These are phyloP conservation scores for Inga leiocalycina DNA, from an alignment of 306 rosid species.

Conservation along the genomic window DNA sequence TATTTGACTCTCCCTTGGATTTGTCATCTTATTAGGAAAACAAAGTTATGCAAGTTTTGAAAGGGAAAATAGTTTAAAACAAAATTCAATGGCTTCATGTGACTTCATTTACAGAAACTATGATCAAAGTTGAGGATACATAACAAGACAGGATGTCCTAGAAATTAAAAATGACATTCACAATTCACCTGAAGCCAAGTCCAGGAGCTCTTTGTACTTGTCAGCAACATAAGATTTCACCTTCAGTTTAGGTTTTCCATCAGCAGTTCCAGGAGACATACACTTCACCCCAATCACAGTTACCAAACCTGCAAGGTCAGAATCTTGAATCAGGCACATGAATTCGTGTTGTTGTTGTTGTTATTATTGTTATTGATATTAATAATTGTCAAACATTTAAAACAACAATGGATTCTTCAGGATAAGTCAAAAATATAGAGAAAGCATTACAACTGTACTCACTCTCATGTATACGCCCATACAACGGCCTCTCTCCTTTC, in stretches of 20 bases:
- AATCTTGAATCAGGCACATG: not conserved
- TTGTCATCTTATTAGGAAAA: too few relatives aligned
- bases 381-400: not conserved
- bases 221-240: constrained; percentile 53
- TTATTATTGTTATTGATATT: not conserved
- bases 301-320: constrained; percentile 49
- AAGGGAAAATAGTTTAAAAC: not conserved
- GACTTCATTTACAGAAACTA: not conserved
- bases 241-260: constrained; percentile 42
- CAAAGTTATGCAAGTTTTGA: not conserved
- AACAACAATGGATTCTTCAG: not conserved
- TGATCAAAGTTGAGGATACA: not conserved
- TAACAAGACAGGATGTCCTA: not conserved
- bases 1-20: too few relatives aligned
- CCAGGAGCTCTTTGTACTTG: constrained; percentile 52
- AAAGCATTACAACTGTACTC: constrained; percentile 34
- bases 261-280: constrained; percentile 50
- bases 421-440: not conserved
- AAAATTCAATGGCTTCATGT: not conserved
- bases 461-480: constrained; percentile 66
- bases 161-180: not conserved
- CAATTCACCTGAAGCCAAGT: constrained; percentile 3
- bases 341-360: not conserved
- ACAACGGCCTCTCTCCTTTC: constrained; percentile 65
- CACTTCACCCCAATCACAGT: constrained; percentile 67